Evolutionary conservation across 371 early-diverging fungal species (phyloP).

Genomic region (Actinomucor elegans): DNA sequence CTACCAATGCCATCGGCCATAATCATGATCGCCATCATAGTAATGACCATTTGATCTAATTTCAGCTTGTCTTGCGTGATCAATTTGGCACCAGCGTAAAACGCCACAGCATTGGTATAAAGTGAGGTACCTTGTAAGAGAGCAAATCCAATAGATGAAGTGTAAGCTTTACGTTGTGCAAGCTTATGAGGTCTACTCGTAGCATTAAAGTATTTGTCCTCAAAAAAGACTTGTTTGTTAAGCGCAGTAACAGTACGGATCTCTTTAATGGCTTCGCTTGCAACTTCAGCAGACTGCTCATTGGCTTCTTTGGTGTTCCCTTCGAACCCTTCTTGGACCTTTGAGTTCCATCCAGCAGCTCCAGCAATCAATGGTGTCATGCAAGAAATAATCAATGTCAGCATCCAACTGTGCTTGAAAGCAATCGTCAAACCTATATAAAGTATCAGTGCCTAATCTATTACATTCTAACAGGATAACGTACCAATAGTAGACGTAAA

Average conservation of each 20-base stretch:
- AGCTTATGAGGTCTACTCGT: slow-evolving; percentile 63
- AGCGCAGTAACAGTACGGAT: slow-evolving; percentile 87
- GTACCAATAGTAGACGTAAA: slow-evolving; percentile 43
- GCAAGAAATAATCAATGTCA: slow-evolving; percentile 58
- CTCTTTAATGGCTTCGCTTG: slow-evolving; percentile 82
- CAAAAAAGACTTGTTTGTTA: slow-evolving; percentile 73
- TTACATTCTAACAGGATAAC: background rate
- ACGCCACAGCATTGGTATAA: slow-evolving; percentile 61
- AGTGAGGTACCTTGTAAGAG: slow-evolving; percentile 64
- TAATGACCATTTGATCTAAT: slow-evolving; percentile 52
- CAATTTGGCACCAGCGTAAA: slow-evolving; percentile 56
- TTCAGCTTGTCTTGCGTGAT: slow-evolving; percentile 36
- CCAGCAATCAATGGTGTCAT: slow-evolving; percentile 50
- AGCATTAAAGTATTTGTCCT: slow-evolving; percentile 52
- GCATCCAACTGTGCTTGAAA: slow-evolving; percentile 51
- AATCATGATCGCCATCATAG: slow-evolving; percentile 71
- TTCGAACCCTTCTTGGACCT: slow-evolving; percentile 50
- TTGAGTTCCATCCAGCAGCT: slow-evolving; percentile 41
- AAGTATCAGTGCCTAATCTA: background rate
- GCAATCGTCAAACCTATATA: slow-evolving; percentile 44
- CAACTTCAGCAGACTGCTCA: slow-evolving; percentile 70
- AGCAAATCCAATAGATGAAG: slow-evolving; percentile 65
- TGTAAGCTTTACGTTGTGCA: slow-evolving; percentile 55
- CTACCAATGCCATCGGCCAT: slow-evolving; percentile 67
- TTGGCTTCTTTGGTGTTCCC: slow-evolving; percentile 65